Percentiles rank a stretch among this genome's conserved stretches.
Evolutionary conservation across 768 basidiomycete species (phyloP).

Genomic region (Neoboletus magnificus): DNA sequence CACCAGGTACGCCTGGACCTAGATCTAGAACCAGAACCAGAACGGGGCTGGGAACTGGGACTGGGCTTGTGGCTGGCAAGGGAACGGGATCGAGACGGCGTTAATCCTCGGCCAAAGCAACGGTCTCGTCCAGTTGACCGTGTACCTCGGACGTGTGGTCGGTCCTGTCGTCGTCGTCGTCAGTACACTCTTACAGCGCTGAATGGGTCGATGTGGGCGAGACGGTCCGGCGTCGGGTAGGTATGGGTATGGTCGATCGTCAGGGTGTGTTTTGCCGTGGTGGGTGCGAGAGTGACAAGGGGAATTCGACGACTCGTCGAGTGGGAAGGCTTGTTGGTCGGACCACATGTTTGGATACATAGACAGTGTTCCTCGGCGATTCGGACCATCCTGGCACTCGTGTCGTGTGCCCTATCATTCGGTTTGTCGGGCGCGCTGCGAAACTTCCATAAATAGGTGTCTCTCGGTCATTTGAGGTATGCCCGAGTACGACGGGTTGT

Average conservation of each 20-base stretch:
- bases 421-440: not conserved
- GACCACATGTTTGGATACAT: too few species aligned
- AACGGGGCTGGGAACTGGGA: too few species aligned
- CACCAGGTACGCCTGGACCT: too few species aligned
- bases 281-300: conserved; percentile 11
- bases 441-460: too few species aligned
- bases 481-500: not conserved
- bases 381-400: too few species aligned
- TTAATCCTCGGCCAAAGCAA: conserved; percentile 55
- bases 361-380: too few species aligned
- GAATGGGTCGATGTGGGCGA: conserved; percentile 12
- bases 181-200: conserved; percentile 18
- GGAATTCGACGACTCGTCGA: not conserved
- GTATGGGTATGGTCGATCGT: conserved; percentile 7
- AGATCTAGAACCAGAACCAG: too few species aligned
- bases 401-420: not conserved
- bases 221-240: conserved; percentile 1
- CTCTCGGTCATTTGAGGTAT: not conserved
- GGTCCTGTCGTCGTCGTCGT: conserved; percentile 42
- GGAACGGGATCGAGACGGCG: not conserved
- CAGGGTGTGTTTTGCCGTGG: conserved; percentile 2
- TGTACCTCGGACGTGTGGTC: conserved; percentile 51
- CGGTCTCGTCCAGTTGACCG: conserved; percentile 54
- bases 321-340: not conserved
- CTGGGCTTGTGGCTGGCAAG: not conserved